Evolutionary conservation across 805 yeast genomes (phyloP).

Genomic region (Starmerella stellata): DNA sequence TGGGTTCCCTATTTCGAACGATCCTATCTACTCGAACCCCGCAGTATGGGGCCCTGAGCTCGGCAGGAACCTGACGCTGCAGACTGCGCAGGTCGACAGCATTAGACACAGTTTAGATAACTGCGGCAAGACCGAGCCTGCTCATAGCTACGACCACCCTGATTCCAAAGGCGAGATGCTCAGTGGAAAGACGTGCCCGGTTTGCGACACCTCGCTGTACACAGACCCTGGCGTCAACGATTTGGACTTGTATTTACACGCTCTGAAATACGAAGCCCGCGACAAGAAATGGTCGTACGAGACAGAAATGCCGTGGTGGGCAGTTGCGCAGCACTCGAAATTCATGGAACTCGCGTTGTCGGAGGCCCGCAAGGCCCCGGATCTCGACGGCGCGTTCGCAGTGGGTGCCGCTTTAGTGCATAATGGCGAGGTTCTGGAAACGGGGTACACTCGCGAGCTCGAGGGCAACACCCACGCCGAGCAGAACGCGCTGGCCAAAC

Average conservation of each 20-base stretch:
- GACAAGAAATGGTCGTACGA: constrained; percentile 45
- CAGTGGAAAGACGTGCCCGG: constrained; percentile 39
- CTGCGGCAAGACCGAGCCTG: constrained; percentile 52
- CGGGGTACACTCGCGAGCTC: constrained; percentile 79
- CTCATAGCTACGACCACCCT: constrained; percentile 39
- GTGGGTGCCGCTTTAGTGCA: constrained; percentile 80
- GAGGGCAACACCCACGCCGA: constrained; percentile 97
- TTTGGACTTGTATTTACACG: constrained; percentile 78
- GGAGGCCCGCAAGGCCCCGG: constrained; percentile 64
- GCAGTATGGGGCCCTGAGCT: constrained; percentile 61
- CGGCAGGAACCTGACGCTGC: constrained; percentile 40
- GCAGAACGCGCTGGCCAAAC: constrained; percentile 73
- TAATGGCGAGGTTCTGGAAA: constrained; percentile 44
- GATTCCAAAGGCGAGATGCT: constrained; percentile 45
- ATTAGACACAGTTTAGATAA: constrained; percentile 36
- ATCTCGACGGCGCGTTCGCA: constrained; percentile 69
- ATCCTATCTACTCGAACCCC: constrained; percentile 70
- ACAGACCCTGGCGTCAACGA: constrained; percentile 83
- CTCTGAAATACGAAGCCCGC: constrained; percentile 47
- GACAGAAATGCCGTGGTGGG: constrained; percentile 74
- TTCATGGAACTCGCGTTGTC: constrained; percentile 62
- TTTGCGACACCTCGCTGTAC: constrained; percentile 53
- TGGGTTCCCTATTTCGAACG: constrained; percentile 85
- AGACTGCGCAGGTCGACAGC: constrained; percentile 25
- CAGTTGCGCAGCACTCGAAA: constrained; percentile 35